These are phyloP conservation scores for Penicillium daleae DNA, from an alignment of 495 filamentous ascomycete species.

Conservation along the genomic window DNA sequence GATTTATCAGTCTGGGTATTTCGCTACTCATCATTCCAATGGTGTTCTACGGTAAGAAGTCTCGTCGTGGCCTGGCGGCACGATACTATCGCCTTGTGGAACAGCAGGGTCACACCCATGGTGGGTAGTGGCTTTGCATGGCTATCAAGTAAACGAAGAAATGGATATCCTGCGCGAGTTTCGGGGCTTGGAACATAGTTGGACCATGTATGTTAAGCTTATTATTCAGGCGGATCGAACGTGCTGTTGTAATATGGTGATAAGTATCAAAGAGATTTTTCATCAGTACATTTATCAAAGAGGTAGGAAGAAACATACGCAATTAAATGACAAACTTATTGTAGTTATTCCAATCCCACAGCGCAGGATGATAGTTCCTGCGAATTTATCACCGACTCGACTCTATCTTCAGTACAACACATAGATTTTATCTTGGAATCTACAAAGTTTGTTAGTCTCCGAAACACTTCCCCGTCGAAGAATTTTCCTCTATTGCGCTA, in stretches of 20 bases:
- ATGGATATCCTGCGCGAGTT: neutral
- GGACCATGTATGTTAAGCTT: neutral
- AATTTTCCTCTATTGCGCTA: neutral
- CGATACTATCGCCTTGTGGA: constrained; percentile 24
- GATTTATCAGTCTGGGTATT: constrained; percentile 36
- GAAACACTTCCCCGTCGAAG: neutral
- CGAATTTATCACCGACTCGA: too few species aligned
- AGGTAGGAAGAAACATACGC: neutral
- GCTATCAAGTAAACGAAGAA: neutral
- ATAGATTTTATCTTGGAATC: neutral
- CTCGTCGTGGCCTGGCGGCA: constrained; percentile 19
- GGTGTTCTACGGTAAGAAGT: constrained; percentile 35
- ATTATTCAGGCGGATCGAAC: neutral
- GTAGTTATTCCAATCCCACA: too few species aligned
- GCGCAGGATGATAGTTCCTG: too few species aligned
- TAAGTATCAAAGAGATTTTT: neutral
- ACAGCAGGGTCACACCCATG: constrained; percentile 15
- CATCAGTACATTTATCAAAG: neutral
- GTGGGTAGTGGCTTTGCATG: neutral
- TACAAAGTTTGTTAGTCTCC: neutral
- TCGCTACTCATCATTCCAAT: constrained; percentile 29
- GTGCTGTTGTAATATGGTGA: neutral
- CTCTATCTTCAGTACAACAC: too few species aligned
- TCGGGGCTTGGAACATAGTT: neutral
- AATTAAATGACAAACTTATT: too few species aligned